These are phyloP conservation scores for Phyllachora maydis DNA, from an alignment of 2,329 filamentous ascomycete genomes.

Conservation along the genomic window DNA sequence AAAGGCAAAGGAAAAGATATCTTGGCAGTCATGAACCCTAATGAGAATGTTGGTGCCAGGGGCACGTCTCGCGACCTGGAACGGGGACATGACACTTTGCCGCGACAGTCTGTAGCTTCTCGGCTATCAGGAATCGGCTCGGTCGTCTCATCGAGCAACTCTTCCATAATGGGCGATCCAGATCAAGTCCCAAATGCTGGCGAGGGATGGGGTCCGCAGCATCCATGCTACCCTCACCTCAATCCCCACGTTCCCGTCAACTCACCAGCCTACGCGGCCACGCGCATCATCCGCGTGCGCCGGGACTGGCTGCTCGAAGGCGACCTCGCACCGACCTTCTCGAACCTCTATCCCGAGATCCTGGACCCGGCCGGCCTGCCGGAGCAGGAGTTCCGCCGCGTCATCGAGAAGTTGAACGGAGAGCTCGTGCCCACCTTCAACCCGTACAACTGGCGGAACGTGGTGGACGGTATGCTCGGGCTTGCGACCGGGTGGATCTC, in stretches of 20 bases:
- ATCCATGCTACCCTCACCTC: slow-evolving; percentile 84
- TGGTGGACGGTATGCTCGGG: slow-evolving; percentile 61
- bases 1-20: slow-evolving; percentile 30
- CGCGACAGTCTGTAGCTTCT: slow-evolving; percentile 25
- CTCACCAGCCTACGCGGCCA: slow-evolving; percentile 54
- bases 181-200: slow-evolving; percentile 47
- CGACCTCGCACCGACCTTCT: slow-evolving; percentile 81
- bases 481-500: slow-evolving; percentile 81
- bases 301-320: slow-evolving; percentile 83
- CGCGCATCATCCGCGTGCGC: slow-evolving; percentile 76
- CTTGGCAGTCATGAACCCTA: slow-evolving; percentile 20
- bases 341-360: slow-evolving; percentile 90
- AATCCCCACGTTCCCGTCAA: slow-evolving; percentile 75
- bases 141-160: slow-evolving; percentile 32
- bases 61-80: slow-evolving; percentile 30
- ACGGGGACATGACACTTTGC: slow-evolving; percentile 24
- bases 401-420: slow-evolving; percentile 67
- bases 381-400: slow-evolving; percentile 67
- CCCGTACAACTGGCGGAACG: slow-evolving; percentile 56
- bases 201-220: slow-evolving; percentile 77
- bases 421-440: slow-evolving; percentile 60
- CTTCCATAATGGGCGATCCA: slow-evolving; percentile 39
- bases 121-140: slow-evolving; percentile 30
- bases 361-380: slow-evolving; percentile 63
- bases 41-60: slow-evolving; percentile 12